These are phyloP conservation scores for Evernia prunastri DNA, from an alignment of 495 filamentous ascomycete species.

Conservation along the genomic window DNA sequence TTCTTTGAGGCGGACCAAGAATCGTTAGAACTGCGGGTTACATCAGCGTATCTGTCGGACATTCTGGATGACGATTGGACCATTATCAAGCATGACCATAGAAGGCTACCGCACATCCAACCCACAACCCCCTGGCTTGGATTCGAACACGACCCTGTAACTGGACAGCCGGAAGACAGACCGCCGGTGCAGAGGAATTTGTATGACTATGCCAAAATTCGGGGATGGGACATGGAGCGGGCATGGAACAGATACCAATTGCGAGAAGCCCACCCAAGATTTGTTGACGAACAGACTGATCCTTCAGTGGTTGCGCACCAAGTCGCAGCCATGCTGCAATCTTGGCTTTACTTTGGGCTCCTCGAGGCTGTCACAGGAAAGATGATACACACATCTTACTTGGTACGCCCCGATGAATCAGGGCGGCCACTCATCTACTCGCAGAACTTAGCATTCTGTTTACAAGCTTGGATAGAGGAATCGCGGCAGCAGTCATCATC, in stretches of 20 bases:
- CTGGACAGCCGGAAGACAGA: too few relatives aligned
- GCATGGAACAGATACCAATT: background rate
- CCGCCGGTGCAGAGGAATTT: too few relatives aligned
- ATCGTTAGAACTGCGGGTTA: too few relatives aligned
- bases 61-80: too few relatives aligned
- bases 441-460: background rate
- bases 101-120: too few relatives aligned
- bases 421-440: background rate
- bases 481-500: background rate
- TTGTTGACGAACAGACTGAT: background rate
- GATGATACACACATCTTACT: background rate
- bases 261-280: background rate
- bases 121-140: too few relatives aligned
- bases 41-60: too few relatives aligned
- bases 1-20: too few relatives aligned
- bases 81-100: too few relatives aligned
- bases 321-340: background rate
- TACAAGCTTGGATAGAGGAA: background rate
- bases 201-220: background rate
- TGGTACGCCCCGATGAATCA: background rate
- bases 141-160: too few relatives aligned
- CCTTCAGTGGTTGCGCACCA: background rate
- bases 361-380: background rate
- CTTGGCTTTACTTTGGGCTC: conserved; percentile 3
- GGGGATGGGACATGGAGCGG: too few relatives aligned